phyloP scores from a whole-genome alignment of 805 yeast species.

The Nakazawaea laoshanensis region DNA sequence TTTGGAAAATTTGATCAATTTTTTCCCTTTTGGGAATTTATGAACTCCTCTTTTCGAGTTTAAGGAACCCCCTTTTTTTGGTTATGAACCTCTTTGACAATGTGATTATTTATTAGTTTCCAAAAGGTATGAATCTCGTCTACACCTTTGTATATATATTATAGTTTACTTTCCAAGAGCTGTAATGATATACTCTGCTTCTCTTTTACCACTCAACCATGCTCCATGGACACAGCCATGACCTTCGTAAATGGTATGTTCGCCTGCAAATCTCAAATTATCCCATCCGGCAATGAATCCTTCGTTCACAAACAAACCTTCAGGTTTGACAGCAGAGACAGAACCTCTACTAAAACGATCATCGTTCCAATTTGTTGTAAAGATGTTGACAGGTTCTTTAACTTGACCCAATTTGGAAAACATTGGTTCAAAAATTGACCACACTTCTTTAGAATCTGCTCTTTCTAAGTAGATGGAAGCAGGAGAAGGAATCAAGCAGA shows the following conservation, averaged over 20 bases:
- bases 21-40: no score
- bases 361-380: constrained; percentile 37
- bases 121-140: no score
- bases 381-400: constrained; percentile 18
- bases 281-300: constrained; percentile 24
- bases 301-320: constrained; percentile 26
- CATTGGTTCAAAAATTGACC: constrained; percentile 37
- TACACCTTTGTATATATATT: no score
- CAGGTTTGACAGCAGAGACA: constrained; percentile 31
- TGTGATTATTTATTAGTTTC: no score
- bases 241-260: constrained; percentile 42
- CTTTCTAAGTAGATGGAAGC: constrained; percentile 38
- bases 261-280: constrained; percentile 48
- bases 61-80: no score
- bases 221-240: constrained; percentile 58
- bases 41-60: no score
- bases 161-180: no score
- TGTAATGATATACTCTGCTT: constrained; percentile 24
- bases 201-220: constrained; percentile 40
- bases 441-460: constrained; percentile 27
- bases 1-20: no score
- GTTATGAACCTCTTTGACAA: no score
- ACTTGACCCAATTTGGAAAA: constrained; percentile 20
- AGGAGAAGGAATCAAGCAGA: constrained; percentile 41
- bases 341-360: constrained; percentile 48